A percentile compares a stretch with the other conserved stretches of the same genome.
phyloP scores from a whole-genome alignment of 2,329 filamentous ascomycete genomes.

The Rhynchosporium secalis region DNA sequence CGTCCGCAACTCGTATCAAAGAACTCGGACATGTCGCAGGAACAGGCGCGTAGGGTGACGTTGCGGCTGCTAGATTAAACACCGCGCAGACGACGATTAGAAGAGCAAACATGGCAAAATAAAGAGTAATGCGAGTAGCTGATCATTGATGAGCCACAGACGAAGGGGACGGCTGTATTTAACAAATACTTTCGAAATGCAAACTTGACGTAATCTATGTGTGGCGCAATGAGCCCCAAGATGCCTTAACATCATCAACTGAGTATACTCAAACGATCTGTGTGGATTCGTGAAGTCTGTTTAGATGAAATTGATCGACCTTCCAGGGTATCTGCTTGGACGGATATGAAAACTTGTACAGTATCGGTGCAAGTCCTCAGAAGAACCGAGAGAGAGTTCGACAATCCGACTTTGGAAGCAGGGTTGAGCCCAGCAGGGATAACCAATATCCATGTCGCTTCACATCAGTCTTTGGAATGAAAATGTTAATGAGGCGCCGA shows the following conservation, averaged over 20 bases:
- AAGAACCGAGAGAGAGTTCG: too few species aligned
- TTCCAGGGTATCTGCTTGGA: constrained; percentile 5
- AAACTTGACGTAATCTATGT: background rate
- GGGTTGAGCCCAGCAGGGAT: too few species aligned
- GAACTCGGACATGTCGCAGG: constrained; percentile 17
- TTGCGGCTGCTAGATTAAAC: background rate
- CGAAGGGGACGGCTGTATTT: background rate
- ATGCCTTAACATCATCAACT: too few species aligned
- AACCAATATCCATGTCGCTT: too few species aligned
- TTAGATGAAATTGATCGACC: background rate
- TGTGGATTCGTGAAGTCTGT: background rate
- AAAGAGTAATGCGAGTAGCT: background rate
- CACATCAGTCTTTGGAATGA: too few species aligned
- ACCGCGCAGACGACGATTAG: background rate
- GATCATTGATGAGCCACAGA: background rate
- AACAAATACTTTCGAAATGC: background rate
- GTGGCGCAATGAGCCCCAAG: too few species aligned
- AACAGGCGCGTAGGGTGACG: constrained; percentile 16
- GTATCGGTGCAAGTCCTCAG: background rate
- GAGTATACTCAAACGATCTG: background rate
- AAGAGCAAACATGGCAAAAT: background rate
- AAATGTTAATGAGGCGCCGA: too few species aligned
- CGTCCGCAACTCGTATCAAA: constrained; percentile 14
- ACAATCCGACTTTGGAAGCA: too few species aligned
- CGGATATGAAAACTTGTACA: background rate